Base-by-base conservation (phyloP, 1,139 yeast genomes). In the Candida gigantensis region DNA sequence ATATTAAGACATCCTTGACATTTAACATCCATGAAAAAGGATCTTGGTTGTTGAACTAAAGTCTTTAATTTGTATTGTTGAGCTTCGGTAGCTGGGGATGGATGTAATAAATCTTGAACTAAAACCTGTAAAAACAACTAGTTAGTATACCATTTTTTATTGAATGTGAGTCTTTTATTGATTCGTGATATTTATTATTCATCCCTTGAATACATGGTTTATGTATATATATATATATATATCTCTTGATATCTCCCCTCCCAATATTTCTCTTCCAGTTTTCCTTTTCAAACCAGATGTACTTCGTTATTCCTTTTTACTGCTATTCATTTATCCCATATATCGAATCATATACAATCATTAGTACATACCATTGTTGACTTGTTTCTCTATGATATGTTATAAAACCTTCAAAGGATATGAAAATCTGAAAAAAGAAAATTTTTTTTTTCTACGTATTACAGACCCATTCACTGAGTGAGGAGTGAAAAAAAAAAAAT, bases 1-100 rank as follows among this genome's bases (percentile, higher is more conserved):
- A 92, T 92, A 82, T 84, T 85, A 71, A 89, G 81, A 78, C 98
- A 92, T 62, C 97, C 97, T 73, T 95, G 97, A 78, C 97, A 90
- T 77, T 89, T 90, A 60, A 92, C 97, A 65, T 92, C 98, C 96
- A 92, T 88, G 86, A 92, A 92, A 84, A 79, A 90, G 48, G 97
- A 90, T 81, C 97, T 87, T 74, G 98, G 98, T 52, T 84, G 71
- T 73, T 92, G 96, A 55, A 92, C 97, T 66, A 92, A 85, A 65
- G 86, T 84, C 87, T 90, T 92, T 68, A 90, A 82, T 79, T 92
- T 92, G 86, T 92, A 96, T 77, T 88, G 83, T 74, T 81, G 83
- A 64, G 88, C 89, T 81, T 92, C 97, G 55, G 96, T 72, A 67
- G 89, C 92, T 66, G 95, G 84, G 70, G 84, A 73, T 74, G 98